Percentiles rank a stretch among this genome's conserved stretches.
phyloP scores from a whole-genome alignment of 2,329 filamentous ascomycete species.

The Xylariales sp. region DNA sequence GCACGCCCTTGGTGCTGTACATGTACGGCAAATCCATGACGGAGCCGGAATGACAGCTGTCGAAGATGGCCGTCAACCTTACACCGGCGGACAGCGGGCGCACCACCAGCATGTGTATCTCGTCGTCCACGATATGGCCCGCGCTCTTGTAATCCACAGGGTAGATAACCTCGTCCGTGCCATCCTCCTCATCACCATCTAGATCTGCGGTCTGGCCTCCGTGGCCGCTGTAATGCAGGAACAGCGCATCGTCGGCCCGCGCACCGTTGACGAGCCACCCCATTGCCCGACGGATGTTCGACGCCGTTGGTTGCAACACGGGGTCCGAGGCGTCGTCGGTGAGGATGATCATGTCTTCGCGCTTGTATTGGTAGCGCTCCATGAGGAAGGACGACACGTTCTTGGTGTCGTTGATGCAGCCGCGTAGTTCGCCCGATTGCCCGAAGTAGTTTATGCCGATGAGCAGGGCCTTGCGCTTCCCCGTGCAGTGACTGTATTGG shows the following conservation, averaged over 20 bases:
- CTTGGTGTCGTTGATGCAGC: conserved; percentile 77
- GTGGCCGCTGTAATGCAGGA: conserved; percentile 58
- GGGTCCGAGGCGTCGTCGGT: conserved; percentile 71
- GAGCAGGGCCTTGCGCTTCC: conserved; percentile 66
- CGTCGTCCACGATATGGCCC: conserved; percentile 80
- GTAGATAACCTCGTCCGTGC: conserved; percentile 80
- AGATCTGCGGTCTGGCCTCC: conserved; percentile 77
- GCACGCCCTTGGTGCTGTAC: conserved; percentile 63
- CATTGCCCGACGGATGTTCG: conserved; percentile 71
- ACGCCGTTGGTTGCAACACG: conserved; percentile 68
- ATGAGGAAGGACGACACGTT: conserved; percentile 71
- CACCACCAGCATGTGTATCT: conserved; percentile 74
- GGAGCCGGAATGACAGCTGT: conserved; percentile 64
- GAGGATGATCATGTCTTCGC: conserved; percentile 75
- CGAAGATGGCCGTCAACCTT: conserved; percentile 58
- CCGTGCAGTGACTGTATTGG: conserved; percentile 72
- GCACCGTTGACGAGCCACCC: conserved; percentile 70
- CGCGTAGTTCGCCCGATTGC: conserved; percentile 64
- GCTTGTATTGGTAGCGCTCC: conserved; percentile 63
- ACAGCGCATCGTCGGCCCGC: conserved; percentile 69
- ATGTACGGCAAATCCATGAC: conserved; percentile 64
- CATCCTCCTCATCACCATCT: conserved; percentile 76
- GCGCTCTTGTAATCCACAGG: conserved; percentile 74
- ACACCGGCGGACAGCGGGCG: conserved; percentile 51
- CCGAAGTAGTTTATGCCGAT: conserved; percentile 81